phyloP scores from a whole-genome alignment of 352 stramenopile species.

The Phytophthora podocarpi region DNA sequence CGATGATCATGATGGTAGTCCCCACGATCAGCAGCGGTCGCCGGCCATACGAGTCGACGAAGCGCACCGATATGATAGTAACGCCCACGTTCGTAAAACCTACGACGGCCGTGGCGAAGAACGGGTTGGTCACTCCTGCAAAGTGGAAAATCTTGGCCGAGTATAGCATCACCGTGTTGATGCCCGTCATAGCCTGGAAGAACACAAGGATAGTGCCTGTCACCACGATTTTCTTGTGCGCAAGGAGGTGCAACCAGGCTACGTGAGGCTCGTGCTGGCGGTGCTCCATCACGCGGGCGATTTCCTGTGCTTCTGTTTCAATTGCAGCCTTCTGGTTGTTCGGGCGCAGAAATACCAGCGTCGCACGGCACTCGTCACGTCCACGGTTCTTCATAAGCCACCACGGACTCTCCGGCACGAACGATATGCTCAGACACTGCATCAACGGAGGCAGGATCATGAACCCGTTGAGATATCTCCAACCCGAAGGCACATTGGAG shows the following conservation, averaged over 20 bases:
- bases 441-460: constrained; percentile 68
- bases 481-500: constrained; percentile 79
- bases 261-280: constrained; percentile 46
- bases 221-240: constrained; percentile 61
- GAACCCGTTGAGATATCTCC: constrained; percentile 82
- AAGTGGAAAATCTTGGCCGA: constrained; percentile 92
- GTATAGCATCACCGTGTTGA: constrained; percentile 93
- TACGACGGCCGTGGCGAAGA: constrained; percentile 81
- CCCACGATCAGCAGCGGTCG: constrained; percentile 75
- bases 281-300: constrained; percentile 68
- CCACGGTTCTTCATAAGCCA: constrained; percentile 87
- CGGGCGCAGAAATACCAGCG: constrained; percentile 50
- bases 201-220: constrained; percentile 75
- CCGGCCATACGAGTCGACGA: constrained; percentile 80
- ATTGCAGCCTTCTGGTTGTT: constrained; percentile 39
- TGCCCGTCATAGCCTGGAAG: constrained; percentile 89
- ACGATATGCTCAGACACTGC: constrained; percentile 57
- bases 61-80: constrained; percentile 75
- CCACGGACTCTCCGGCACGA: constrained; percentile 88
- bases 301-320: constrained; percentile 67
- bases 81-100: constrained; percentile 75
- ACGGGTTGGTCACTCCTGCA: constrained; percentile 85
- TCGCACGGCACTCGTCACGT: constrained; percentile 40
- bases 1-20: constrained; percentile 74
- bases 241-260: constrained; percentile 58